A percentile compares a stretch with the other conserved stretches of the same genome.
Conservation (phyloP, 805 yeast genomes). For the Nakazawaea laoshanensis region DNA sequence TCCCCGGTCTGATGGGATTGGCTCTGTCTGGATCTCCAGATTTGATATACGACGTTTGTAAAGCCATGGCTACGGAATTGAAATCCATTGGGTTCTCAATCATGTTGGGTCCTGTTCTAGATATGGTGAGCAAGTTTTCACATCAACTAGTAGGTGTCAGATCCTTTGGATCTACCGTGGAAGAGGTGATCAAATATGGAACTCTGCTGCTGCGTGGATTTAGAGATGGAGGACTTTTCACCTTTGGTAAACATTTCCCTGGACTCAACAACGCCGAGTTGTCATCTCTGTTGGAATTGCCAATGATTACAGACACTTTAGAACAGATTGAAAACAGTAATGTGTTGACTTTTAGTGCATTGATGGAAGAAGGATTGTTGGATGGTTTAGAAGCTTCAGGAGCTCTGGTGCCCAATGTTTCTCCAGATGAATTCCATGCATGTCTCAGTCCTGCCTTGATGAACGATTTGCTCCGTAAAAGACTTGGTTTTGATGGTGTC, state of each 20-base stretch:
- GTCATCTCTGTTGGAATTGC: constrained; percentile 47
- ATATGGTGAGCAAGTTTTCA: constrained; percentile 46
- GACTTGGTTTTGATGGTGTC: constrained; percentile 45
- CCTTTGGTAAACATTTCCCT: constrained; percentile 59
- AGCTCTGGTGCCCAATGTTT: constrained; percentile 53
- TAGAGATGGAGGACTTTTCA: constrained; percentile 41
- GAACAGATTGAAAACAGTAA: constrained; percentile 43
- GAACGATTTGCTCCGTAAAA: constrained; percentile 39
- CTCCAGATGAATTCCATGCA: constrained; percentile 56
- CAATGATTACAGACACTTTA: constrained; percentile 48
- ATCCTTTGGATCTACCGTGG: constrained; percentile 52
- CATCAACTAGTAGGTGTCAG: constrained; percentile 53
- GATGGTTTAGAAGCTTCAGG: constrained; percentile 57
- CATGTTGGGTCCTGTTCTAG: constrained; percentile 54
- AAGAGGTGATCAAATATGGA: constrained; percentile 48
- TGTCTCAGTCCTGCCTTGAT: constrained; percentile 48
- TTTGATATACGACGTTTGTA: constrained; percentile 40
- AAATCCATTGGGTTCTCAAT: constrained; percentile 47
- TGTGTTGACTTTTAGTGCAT: constrained; percentile 39
- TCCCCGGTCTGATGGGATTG: constrained; percentile 60
- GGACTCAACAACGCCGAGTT: constrained; percentile 58
- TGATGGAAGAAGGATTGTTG: constrained; percentile 32
- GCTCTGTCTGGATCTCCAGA: constrained; percentile 44
- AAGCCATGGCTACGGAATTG: constrained; percentile 46
- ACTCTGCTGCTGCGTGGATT: constrained; percentile 44